Conservation (phyloP, 1,139 yeast genomes). For the Candida pseudocylindracea region DNA sequence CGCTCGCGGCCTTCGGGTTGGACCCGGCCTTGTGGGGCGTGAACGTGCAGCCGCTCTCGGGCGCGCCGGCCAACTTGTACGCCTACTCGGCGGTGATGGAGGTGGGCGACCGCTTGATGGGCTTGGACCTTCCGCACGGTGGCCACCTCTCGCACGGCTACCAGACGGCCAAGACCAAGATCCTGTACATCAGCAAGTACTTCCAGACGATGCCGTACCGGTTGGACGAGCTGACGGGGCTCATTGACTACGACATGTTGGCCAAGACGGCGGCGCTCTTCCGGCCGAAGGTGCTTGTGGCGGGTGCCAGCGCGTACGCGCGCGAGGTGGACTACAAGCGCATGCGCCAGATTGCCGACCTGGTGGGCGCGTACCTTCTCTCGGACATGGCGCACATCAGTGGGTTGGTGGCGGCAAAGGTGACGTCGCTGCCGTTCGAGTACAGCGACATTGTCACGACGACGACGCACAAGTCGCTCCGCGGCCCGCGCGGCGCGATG, state of each 20-base stretch:
- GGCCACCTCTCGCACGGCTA: conserved; percentile 97
- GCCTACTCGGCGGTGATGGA: conserved; percentile 89
- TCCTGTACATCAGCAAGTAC: conserved; percentile 88
- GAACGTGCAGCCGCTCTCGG: conserved; percentile 87
- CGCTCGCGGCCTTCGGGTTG: conserved; percentile 65
- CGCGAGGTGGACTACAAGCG: conserved; percentile 86
- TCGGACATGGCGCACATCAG: conserved; percentile 98
- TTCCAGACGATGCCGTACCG: conserved; percentile 98
- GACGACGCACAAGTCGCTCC: conserved; percentile 91
- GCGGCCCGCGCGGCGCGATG: conserved; percentile 99
- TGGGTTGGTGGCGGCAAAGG: conserved; percentile 91
- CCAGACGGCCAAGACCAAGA: conserved; percentile 88
- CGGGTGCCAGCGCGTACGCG: conserved; percentile 96
- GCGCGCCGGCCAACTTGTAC: conserved; percentile 94
- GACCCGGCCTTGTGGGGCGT: conserved; percentile 90
- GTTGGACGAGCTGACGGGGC: conserved; percentile 74
- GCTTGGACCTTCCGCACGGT: conserved; percentile 92
- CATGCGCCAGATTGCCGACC: conserved; percentile 93
- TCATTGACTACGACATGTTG: conserved; percentile 86
- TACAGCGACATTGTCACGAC: conserved; percentile 96
- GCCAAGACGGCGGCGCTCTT: conserved; percentile 75
- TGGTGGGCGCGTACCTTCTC: conserved; percentile 86
- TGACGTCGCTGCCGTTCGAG: conserved; percentile 88
- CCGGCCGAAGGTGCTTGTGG: conserved; percentile 91
- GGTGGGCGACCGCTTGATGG: conserved; percentile 93